Evolutionary conservation across 805 yeast genomes (phyloP).

Genomic region (Starmerella apis): DNA sequence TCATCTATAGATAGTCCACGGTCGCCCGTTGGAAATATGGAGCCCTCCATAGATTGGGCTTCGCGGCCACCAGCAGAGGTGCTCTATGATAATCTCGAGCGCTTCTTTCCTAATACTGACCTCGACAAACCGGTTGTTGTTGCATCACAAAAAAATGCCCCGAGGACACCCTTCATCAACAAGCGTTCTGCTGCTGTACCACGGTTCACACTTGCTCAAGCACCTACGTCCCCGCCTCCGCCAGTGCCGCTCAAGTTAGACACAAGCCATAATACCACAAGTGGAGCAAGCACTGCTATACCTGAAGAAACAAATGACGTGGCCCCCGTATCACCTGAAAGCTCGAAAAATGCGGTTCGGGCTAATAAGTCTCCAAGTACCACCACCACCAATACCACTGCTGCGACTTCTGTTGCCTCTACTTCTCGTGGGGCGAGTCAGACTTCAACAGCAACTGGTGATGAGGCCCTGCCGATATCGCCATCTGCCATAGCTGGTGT

Average conservation of each 20-base stretch:
- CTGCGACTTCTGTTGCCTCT: neutral
- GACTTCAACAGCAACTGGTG: neutral
- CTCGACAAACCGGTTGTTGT: slow-evolving; percentile 76
- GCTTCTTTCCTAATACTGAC: slow-evolving; percentile 84
- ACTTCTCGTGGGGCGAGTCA: too few relatives aligned
- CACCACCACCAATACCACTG: neutral
- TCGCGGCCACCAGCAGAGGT: slow-evolving; percentile 94
- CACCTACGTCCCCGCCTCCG: slow-evolving; percentile 1
- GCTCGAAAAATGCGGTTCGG: neutral
- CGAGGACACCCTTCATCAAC: neutral
- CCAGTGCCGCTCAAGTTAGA: slow-evolving; percentile 1
- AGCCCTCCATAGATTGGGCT: slow-evolving; percentile 39
- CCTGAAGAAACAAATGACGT: neutral
- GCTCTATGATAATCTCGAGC: slow-evolving; percentile 80
- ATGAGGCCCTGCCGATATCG: neutral
- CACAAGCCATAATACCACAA: neutral
- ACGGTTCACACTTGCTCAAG: neutral
- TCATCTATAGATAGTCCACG: slow-evolving; percentile 15
- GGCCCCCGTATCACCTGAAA: neutral
- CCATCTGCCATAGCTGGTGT: neutral
- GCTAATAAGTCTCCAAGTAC: neutral
- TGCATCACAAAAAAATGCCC: slow-evolving; percentile 39
- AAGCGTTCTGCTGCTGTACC: neutral
- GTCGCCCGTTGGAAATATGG: slow-evolving; percentile 12
- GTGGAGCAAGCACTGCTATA: neutral